A percentile compares a stretch with the other conserved stretches of the same genome.
Conservation (phyloP, 768 basidiomycete species). For the Boletus subcaerulescens region DNA sequence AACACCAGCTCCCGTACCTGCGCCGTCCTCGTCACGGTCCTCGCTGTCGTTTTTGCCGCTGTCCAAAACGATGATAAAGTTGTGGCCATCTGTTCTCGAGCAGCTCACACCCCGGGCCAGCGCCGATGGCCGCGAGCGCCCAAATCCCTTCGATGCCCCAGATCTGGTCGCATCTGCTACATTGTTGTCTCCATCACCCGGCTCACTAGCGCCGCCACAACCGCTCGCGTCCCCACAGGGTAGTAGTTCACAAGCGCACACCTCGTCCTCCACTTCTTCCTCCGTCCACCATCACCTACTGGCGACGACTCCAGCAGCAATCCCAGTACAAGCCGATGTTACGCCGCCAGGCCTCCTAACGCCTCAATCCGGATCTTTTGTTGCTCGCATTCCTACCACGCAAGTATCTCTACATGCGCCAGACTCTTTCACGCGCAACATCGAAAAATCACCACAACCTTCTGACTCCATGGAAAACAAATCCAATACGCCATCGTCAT, state of each 20-base stretch:
- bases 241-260: constrained; percentile 13
- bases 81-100: constrained; percentile 59
- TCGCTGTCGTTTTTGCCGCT: constrained; percentile 24
- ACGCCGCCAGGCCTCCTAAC: constrained; percentile 47
- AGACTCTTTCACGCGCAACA: constrained; percentile 75
- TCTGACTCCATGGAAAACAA: constrained; percentile 35
- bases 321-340: constrained; percentile 32
- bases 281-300: constrained; percentile 33
- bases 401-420: constrained; percentile 82
- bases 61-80: constrained; percentile 55
- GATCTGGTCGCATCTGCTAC: constrained; percentile 29
- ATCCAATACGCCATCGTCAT: constrained; percentile 39
- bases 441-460: constrained; percentile 36
- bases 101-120: constrained; percentile 59
- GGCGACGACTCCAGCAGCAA: constrained; percentile 15
- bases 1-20: constrained; percentile 1
- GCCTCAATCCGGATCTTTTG: constrained; percentile 46
- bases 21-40: constrained; percentile 15
- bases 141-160: constrained; percentile 61
- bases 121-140: constrained; percentile 41
- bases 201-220: constrained; percentile 11
- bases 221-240: background rate
- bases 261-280: constrained; percentile 8
- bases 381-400: constrained; percentile 53
- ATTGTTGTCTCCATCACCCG: constrained; percentile 19